These are phyloP conservation scores for Leishmania tarentolae DNA, from an alignment of 208 protist species.

Conservation along the genomic window DNA sequence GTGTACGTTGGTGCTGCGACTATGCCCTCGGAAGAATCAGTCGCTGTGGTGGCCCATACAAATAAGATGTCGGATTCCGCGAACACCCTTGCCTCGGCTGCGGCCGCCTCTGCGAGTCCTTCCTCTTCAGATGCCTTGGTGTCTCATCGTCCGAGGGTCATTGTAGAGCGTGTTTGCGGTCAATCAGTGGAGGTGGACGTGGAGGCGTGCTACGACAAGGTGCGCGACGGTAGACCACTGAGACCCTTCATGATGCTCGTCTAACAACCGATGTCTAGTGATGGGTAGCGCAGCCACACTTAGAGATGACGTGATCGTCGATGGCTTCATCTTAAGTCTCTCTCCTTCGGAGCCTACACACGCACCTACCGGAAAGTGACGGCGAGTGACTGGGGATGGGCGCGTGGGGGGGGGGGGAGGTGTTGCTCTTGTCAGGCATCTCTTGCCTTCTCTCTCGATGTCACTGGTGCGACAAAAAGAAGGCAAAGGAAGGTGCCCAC, in stretches of 20 bases:
- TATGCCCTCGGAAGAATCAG: neutral
- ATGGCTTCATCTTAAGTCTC: no score
- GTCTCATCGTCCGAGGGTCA: conserved; percentile 14
- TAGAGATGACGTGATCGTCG: neutral
- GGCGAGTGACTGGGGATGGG: neutral
- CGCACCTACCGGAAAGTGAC: neutral
- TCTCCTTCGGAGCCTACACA: neutral
- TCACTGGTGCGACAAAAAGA: neutral
- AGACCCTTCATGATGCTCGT: conserved; percentile 20
- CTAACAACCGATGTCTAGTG: neutral
- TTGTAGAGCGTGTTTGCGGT: conserved; percentile 50
- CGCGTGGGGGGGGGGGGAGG: neutral
- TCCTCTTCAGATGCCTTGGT: neutral
- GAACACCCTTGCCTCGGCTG: neutral
- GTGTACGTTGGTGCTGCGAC: conserved; percentile 36
- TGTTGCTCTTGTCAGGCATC: neutral
- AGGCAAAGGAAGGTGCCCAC: neutral
- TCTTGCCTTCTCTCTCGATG: neutral
- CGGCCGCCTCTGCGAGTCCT: neutral
- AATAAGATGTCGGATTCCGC: neutral
- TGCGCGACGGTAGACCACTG: conserved; percentile 15
- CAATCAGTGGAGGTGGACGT: conserved; percentile 35
- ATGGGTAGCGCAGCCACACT: neutral
- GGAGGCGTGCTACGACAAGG: conserved; percentile 43
- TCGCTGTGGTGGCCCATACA: neutral